These are phyloP conservation scores for Isatis tinctoria DNA, from an alignment of 345 rosid genomes.

Conservation along the genomic window DNA sequence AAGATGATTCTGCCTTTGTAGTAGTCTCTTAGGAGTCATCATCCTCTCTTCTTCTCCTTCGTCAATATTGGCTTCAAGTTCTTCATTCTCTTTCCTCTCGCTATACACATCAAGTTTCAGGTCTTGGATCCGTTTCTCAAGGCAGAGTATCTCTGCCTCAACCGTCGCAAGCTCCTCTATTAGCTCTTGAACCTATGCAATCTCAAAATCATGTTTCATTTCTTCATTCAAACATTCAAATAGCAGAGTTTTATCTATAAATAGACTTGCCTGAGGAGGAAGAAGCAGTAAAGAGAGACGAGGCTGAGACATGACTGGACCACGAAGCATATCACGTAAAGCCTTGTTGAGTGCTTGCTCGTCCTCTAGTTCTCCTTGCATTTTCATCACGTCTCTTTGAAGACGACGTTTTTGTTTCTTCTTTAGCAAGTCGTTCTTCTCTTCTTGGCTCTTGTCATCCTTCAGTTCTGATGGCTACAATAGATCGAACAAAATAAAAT, in stretches of 20 bases:
- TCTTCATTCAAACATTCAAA: not conserved
- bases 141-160: slow-evolving; percentile 75
- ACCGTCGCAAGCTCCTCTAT: slow-evolving; percentile 65
- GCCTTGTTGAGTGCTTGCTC: slow-evolving; percentile 57
- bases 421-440: slow-evolving; percentile 45
- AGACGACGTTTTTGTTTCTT: slow-evolving; percentile 40
- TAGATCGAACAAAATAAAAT: not conserved
- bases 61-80: slow-evolving; percentile 14
- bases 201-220: not conserved
- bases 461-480: slow-evolving; percentile 13
- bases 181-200: slow-evolving; percentile 60
- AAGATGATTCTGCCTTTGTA: slow-evolving; percentile 34
- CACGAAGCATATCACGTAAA: slow-evolving; percentile 56
- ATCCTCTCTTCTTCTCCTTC: slow-evolving; percentile 40
- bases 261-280: slow-evolving; percentile 61
- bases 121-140: slow-evolving; percentile 66
- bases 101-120: slow-evolving; percentile 58
- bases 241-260: not conserved
- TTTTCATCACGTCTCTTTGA: slow-evolving; percentile 36
- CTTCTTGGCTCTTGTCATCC: slow-evolving; percentile 25
- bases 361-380: slow-evolving; percentile 61
- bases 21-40: slow-evolving; percentile 30
- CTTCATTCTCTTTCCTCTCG: slow-evolving; percentile 38
- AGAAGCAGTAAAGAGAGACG: slow-evolving; percentile 60
- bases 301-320: slow-evolving; percentile 53